Evolutionary conservation across 208 protist genomes (phyloP).

Genomic region (Endotrypanum monterogeii): DNA sequence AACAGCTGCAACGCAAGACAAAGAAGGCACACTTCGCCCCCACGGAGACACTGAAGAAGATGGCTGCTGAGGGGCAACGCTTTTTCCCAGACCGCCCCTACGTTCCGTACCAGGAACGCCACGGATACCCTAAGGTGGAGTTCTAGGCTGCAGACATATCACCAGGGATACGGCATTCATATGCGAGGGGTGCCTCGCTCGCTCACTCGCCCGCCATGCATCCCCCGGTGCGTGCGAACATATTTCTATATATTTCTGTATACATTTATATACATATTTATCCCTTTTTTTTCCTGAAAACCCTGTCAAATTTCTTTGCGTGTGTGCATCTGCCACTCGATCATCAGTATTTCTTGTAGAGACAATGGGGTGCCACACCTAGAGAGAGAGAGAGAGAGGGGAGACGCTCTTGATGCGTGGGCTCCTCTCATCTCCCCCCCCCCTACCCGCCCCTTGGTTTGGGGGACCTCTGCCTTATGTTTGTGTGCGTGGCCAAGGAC

Average conservation of each 20-base stretch:
- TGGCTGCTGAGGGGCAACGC: constrained; percentile 55
- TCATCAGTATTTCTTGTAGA: not conserved
- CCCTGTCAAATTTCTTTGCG: no score
- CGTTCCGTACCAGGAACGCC: constrained; percentile 74
- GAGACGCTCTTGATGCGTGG: no score
- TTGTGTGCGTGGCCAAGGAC: no score
- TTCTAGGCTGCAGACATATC: constrained; percentile 22
- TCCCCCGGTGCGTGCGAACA: not conserved
- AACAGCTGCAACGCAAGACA: constrained; percentile 44
- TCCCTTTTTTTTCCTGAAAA: not conserved
- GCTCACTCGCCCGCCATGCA: not conserved
- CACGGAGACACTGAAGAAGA: constrained; percentile 49
- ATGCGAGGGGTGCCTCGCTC: not conserved
- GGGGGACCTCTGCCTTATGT: no score
- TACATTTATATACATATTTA: not conserved
- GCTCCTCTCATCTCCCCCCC: not conserved
- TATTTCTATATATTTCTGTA: no score
- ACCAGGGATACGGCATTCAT: not conserved
- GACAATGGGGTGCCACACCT: not conserved
- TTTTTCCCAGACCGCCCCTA: constrained; percentile 85
- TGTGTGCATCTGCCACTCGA: not conserved
- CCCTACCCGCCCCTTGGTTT: not conserved
- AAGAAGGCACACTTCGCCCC: constrained; percentile 69
- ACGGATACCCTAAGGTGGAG: constrained; percentile 54
- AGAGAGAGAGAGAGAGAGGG: no score